Evolutionary conservation across 192 early-diverging fungal genomes (phyloP).

Genomic region (Diversispora epigaea): DNA sequence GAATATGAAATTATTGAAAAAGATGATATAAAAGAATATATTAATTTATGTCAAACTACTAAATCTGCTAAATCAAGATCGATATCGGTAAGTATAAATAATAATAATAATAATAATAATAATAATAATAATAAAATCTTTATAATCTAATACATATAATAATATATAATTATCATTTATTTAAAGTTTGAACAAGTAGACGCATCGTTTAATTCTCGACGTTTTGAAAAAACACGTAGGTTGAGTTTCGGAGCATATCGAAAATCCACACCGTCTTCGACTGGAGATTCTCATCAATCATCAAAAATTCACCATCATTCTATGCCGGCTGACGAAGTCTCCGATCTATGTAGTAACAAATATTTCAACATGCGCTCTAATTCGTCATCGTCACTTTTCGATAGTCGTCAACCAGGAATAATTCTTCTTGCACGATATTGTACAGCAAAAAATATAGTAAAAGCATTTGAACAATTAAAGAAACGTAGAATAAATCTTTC

Average conservation of each 20-base stretch:
- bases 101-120: too few relatives aligned
- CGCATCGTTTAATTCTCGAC: background rate
- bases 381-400: background rate
- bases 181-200: background rate
- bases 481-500: background rate
- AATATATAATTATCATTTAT: background rate
- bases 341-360: background rate
- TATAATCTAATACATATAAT: background rate
- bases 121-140: too few relatives aligned
- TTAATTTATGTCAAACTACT: background rate
- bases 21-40: too few relatives aligned
- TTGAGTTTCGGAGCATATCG: background rate
- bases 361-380: background rate
- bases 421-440: background rate
- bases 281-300: background rate
- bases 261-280: background rate
- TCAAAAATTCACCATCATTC: background rate
- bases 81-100: too few relatives aligned
- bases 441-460: background rate
- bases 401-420: conserved; percentile 3
- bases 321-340: background rate
- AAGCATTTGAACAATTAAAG: conserved; percentile 6
- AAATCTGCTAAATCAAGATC: too few relatives aligned
- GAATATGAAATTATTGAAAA: too few relatives aligned
- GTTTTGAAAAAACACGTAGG: background rate